Percentiles rank a stretch among this genome's conserved stretches.
Evolutionary conservation across 495 filamentous ascomycete genomes (phyloP).

Genomic region (Annulohypoxylon stygium): DNA sequence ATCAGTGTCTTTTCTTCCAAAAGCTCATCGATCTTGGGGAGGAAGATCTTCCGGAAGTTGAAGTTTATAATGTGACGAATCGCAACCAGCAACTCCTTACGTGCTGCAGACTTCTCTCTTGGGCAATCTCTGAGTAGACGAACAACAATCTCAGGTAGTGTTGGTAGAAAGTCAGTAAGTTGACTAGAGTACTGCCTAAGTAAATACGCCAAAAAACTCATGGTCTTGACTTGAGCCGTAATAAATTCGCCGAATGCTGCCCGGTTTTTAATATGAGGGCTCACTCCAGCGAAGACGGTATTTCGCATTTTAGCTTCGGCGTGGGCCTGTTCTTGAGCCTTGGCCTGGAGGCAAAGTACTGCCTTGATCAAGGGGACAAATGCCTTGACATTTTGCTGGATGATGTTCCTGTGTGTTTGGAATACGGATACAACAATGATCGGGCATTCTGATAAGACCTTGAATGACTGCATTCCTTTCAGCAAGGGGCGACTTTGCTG

Average conservation of each 20-base stretch:
- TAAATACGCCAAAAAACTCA: conserved; percentile 97
- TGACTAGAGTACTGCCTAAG: conserved; percentile 89
- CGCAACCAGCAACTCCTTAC: conserved; percentile 95
- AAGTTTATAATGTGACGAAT: conserved; percentile 99
- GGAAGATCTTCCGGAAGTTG: conserved; percentile 95
- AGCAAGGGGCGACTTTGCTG: conserved; percentile 82
- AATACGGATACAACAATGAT: conserved; percentile 99
- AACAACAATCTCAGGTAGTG: conserved; percentile 90
- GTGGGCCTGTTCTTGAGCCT: conserved; percentile 93
- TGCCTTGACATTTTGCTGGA: conserved; percentile 85
- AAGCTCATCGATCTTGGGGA: conserved; percentile 94
- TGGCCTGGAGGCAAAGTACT: conserved; percentile 89
- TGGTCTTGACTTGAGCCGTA: conserved; percentile 97
- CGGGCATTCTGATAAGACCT: conserved; percentile 95
- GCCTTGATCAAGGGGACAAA: conserved; percentile 96
- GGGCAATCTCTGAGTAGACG: conserved; percentile 94
- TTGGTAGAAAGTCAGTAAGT: conserved; percentile 88
- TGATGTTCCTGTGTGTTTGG: conserved; percentile 85
- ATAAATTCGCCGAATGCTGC: conserved; percentile 98
- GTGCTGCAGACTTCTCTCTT: conserved; percentile 88
- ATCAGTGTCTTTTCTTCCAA: conserved; percentile 93
- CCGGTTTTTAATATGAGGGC: conserved; percentile 92
- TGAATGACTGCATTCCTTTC: conserved; percentile 98
- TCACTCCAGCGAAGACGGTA: conserved; percentile 91
- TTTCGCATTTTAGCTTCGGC: conserved; percentile 78